These are phyloP conservation scores for Caryopteris hybrid DNA, from an alignment of 305 asterid genomes.

Conservation along the genomic window DNA sequence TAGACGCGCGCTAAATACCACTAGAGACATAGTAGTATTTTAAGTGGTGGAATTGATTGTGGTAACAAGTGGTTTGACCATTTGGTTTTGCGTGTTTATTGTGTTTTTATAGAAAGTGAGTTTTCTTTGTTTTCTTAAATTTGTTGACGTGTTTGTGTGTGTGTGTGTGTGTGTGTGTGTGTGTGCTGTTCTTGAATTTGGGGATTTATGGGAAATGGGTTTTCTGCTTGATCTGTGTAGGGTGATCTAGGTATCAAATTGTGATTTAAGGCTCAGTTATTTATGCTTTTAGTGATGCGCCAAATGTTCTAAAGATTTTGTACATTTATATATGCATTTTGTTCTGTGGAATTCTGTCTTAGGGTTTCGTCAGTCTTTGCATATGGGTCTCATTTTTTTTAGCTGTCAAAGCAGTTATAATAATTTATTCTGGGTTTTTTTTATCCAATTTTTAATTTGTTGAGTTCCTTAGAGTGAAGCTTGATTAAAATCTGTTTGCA, in stretches of 20 bases:
- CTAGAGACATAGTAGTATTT: neutral
- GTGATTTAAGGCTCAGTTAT: conserved; percentile 5
- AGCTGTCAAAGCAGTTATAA: conserved; percentile 3
- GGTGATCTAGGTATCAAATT: conserved; percentile 9
- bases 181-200: conserved; percentile 19
- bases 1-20: neutral
- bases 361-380: conserved; percentile 33
- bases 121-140: conserved; percentile 17
- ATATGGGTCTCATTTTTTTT: neutral
- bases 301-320: conserved; percentile 1
- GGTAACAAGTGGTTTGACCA: conserved; percentile 24
- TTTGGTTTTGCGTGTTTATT: conserved; percentile 17
- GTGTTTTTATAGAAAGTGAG: conserved; percentile 13
- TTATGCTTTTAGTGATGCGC: neutral
- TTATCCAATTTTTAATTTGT: neutral
- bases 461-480: conserved; percentile 2
- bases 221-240: conserved; percentile 20
- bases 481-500: neutral
- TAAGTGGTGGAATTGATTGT: conserved; percentile 16
- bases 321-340: conserved; percentile 8
- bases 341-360: conserved; percentile 17
- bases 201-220: conserved; percentile 25
- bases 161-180: neutral
- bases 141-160: conserved; percentile 7
- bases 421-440: neutral